Evolutionary conservation across 2,329 filamentous ascomycete species (phyloP), one percentile per base, ranked within the genome.

Genomic region (Pseudogymnoascus destructans): DNA sequence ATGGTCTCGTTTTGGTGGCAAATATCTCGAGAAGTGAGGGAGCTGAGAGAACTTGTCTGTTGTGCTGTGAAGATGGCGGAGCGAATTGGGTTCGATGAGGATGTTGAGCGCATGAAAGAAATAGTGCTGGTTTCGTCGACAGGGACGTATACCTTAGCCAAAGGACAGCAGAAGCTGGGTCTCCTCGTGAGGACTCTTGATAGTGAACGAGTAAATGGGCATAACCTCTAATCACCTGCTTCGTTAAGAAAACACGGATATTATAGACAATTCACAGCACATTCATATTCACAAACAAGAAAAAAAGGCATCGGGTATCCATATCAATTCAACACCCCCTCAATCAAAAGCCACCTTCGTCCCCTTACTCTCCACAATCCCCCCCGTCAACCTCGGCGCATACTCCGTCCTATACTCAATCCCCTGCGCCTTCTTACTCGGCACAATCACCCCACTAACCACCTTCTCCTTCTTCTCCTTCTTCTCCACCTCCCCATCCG

Each of bases 311-410:
- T 49, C 42, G 42, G 42, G 42, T 52, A 52, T 52, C n/a, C 42
- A 52, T 52, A 52, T 52, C 23, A 15, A 49, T 49, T 27, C 42
- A 27, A 15, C 15, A 13, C 42, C 23, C 2, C 8, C 13, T 25
- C 10, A 52, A 10, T 52, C 42, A 73, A 95, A 95, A 0, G 82
- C 88, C 59, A 81, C 82, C 76, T 93, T 95, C 72, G 84, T 89
- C 59, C 91, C 91, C 63, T 85, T 79, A 6, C 80, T 78, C 71
- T 87, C 83, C 19, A 93, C 87, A 69, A 93, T 89, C 6, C 84
- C 85, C 60, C 87, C 89, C 42, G 85, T 91, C 64, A 90, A 79
- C 66, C 87, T 80, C 58, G 84, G 74, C 36, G 75, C 74, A 62
- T 76, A 71, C 25, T 72, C 69, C 63, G 77, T 73, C 57, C 74